Conservation (phyloP, 139 green algal species). For the Pleodorina starrii region DNA sequence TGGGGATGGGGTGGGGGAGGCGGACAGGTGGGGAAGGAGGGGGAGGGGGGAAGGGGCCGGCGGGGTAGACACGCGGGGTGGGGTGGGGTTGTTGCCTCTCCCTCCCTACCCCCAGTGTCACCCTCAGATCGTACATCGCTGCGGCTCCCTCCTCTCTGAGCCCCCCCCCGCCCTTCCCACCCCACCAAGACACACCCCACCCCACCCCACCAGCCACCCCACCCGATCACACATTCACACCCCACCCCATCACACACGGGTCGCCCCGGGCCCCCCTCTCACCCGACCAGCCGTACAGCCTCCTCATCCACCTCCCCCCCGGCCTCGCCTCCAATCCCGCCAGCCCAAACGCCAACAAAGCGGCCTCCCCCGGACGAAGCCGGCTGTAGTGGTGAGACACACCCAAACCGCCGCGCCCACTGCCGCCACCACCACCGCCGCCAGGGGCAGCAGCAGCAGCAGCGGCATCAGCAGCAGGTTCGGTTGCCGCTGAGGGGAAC, state of each 20-base stretch:
- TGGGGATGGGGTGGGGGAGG: no score
- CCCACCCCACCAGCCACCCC: no score
- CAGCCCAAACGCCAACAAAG: neutral
- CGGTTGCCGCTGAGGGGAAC: no score
- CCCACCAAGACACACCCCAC: neutral
- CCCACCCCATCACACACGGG: neutral
- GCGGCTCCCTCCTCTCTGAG: no score
- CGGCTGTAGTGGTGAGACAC: neutral
- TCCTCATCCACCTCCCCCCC: neutral
- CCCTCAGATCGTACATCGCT: no score
- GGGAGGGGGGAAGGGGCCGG: no score
- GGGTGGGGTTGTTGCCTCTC: no score
- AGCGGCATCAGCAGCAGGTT: no score
- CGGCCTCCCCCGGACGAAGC: neutral
- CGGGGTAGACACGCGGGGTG: no score
- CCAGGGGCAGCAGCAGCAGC: neutral
- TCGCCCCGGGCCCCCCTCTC: neutral
- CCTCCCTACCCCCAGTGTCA: no score
- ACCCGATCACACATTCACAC: neutral
- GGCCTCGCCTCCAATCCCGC: constrained; percentile 11
- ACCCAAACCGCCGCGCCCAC: neutral
- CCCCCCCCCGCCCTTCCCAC: neutral
- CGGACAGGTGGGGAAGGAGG: no score
- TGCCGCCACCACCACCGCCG: no score
- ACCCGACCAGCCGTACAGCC: constrained; percentile 23